These are phyloP conservation scores for Thalassia testudinum DNA, from an alignment of 116 monocot species.

Conservation along the genomic window DNA sequence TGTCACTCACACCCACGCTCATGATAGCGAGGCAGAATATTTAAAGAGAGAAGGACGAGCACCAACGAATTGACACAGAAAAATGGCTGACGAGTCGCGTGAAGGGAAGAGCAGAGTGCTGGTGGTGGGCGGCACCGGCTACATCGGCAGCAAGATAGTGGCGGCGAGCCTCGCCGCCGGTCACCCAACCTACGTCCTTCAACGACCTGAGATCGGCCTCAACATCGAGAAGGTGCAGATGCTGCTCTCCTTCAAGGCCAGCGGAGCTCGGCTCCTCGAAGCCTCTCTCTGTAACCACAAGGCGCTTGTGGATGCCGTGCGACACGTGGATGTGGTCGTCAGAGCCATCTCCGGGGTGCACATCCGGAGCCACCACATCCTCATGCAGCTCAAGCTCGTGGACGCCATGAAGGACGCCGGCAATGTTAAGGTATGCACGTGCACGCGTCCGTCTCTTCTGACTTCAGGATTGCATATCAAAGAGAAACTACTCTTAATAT, in stretches of 20 bases:
- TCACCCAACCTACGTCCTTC: slow-evolving; percentile 19
- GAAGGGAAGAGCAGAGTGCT: slow-evolving; percentile 11
- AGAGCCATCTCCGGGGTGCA: slow-evolving; percentile 14
- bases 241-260: slow-evolving; percentile 10
- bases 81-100: no score
- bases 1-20: no score
- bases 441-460: neutral
- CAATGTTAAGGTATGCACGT: slow-evolving; percentile 19
- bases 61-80: no score
- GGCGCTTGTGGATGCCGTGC: slow-evolving; percentile 17
- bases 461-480: neutral
- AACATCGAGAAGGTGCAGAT: slow-evolving; percentile 14
- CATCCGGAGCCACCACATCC: slow-evolving; percentile 9
- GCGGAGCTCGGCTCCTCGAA: slow-evolving; percentile 15
- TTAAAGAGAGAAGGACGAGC: no score
- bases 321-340: slow-evolving; percentile 18
- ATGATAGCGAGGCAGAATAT: no score
- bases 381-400: slow-evolving; percentile 34
- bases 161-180: slow-evolving; percentile 12
- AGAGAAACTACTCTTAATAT: neutral
- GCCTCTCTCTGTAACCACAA: slow-evolving; percentile 24
- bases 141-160: slow-evolving; percentile 20
- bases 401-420: slow-evolving; percentile 43
- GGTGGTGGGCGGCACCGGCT: slow-evolving; percentile 20
- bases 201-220: slow-evolving; percentile 1